phyloP scores from a whole-genome alignment of 179 eudicot genomes.

The Silene vulgaris region DNA sequence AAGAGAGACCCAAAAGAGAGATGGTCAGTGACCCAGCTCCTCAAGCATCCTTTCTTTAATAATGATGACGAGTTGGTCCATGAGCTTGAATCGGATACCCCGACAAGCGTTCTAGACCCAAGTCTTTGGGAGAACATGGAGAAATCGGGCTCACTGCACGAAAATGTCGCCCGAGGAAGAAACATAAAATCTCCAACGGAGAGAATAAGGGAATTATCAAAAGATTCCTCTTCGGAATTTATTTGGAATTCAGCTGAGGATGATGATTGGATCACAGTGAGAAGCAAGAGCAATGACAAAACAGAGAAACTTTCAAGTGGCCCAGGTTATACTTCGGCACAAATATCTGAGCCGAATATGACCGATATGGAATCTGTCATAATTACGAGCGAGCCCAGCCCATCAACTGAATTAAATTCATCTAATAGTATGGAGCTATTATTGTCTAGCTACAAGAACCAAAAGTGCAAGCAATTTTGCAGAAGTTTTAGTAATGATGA shows the following conservation, averaged over 20 bases:
- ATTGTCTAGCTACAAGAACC: no score
- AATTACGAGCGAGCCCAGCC: no score
- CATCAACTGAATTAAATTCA: background rate
- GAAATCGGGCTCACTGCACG: background rate
- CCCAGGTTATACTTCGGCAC: background rate
- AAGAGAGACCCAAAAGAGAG: constrained; percentile 32
- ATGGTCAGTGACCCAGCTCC: constrained; percentile 33
- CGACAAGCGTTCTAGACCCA: constrained; percentile 34
- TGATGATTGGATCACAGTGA: constrained; percentile 36
- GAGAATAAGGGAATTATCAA: constrained; percentile 21
- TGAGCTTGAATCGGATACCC: constrained; percentile 21
- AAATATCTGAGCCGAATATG: background rate
- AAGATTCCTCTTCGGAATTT: constrained; percentile 9
- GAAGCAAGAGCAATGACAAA: constrained; percentile 17
- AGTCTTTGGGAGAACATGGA: constrained; percentile 22
- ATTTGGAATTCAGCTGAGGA: constrained; percentile 20
- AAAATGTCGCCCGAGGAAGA: background rate
- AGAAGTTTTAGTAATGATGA: background rate
- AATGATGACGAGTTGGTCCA: constrained; percentile 8
- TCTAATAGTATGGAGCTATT: background rate
- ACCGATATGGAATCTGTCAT: no score
- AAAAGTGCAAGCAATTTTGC: no score
- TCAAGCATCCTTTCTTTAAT: constrained; percentile 34
- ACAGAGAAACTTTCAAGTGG: background rate
- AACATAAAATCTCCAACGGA: constrained; percentile 3